Evolutionary conservation across 495 filamentous ascomycete species (phyloP), one percentile per base, ranked within the genome.

Genomic region (Aspergillus sclerotiicarbonarius): DNA sequence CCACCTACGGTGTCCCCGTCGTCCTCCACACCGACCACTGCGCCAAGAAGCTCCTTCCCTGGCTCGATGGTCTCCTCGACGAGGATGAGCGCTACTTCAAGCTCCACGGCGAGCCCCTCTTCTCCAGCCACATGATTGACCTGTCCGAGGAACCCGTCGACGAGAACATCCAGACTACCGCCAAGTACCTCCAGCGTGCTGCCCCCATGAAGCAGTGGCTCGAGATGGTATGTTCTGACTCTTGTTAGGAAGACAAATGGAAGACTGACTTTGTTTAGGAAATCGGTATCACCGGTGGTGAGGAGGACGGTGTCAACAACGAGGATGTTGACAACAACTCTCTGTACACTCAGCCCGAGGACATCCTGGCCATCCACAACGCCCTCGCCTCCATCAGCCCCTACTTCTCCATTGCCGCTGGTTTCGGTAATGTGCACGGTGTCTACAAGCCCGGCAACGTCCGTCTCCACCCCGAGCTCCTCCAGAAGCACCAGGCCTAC

Each of bases 371-470:
- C 63, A 95, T 97, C 77, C 89, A 94, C 78, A 82, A 90, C 68
- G 84, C 87, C 53, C 84, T 97, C 53, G 74, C 82, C 57, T 75
- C 88, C 54, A 88, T 98, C 80, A 91, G 86, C 64, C 89, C 88
- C 56, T 94, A 94, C 82, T 98, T 97, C 85, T 92, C 89, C 67
- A 97, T 98, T 70, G 95, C 95, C 66, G 94, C 94, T 70, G 94
- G 90, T 63, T 98, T 97, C 81, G 94, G 93, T 67, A 99, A 99
- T 73, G 93, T 98, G 31, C 95, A 99, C 82, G 94, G 94, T 74
- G 94, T 99, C 60, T 98, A 99, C 84, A 93, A 96, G 80, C 95
- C 95, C 55, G 94, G 95, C 61, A 98, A 98, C 74, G 94, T 98
- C 71, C 87, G 87, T 72, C 87, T 98, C 41, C 91, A 96, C 77